Evolutionary conservation across 129 eudicot species (phyloP).

Genomic region (Erigeron canadensis): DNA sequence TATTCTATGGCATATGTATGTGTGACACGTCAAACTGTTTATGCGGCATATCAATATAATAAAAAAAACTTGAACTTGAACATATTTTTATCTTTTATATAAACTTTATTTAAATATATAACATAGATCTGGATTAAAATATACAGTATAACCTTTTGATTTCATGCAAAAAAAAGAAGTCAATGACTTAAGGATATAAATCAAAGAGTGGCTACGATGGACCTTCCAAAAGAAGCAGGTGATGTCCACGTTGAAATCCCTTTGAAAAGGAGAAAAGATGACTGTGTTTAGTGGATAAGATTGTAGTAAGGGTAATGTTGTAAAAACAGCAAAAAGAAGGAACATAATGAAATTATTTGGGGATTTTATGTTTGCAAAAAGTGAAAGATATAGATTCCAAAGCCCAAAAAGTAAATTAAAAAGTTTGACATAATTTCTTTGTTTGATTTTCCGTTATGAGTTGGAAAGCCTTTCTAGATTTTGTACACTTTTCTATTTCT

Average conservation of each 20-base stretch:
- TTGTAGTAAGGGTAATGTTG: constrained; percentile 34
- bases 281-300: constrained; percentile 52
- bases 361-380: constrained; percentile 51
- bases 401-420: constrained; percentile 21
- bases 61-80: no score
- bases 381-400: constrained; percentile 37
- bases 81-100: no score
- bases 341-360: constrained; percentile 33
- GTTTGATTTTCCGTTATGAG: constrained; percentile 49
- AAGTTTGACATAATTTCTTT: constrained; percentile 41
- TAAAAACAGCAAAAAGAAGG: constrained; percentile 30
- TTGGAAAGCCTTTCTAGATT: constrained; percentile 38
- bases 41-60: neutral
- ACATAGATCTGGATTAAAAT: no score
- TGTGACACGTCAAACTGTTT: neutral
- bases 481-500: constrained; percentile 27
- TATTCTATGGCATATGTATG: neutral
- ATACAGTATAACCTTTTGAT: no score
- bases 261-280: constrained; percentile 4
- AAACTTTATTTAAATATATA: no score
- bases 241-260: constrained; percentile 37
- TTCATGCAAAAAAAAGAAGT: neutral
- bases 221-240: constrained; percentile 39
- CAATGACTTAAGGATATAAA: neutral
- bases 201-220: constrained; percentile 5